phyloP scores from a whole-genome alignment of 441 rosid species.

The Bocquillonia castaneifolia region DNA sequence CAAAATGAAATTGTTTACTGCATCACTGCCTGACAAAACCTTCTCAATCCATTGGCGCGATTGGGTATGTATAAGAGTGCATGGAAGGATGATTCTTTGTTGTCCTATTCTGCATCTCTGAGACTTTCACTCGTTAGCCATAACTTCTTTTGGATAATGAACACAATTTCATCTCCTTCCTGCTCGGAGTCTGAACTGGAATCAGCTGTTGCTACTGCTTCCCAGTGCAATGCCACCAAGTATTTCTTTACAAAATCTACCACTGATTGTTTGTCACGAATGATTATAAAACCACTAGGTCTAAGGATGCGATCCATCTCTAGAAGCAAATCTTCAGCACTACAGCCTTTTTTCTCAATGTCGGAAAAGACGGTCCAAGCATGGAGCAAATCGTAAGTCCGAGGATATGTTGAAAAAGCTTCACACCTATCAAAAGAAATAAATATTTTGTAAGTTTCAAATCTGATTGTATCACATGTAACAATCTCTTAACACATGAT shows the following conservation, averaged over 20 bases:
- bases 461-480: background rate
- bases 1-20: conserved; percentile 38
- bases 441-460: background rate
- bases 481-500: background rate
- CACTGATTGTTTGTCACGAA: conserved; percentile 62
- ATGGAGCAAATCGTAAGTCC: conserved; percentile 93
- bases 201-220: conserved; percentile 50
- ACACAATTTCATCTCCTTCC: conserved; percentile 50
- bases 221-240: conserved; percentile 80
- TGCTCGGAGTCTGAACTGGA: conserved; percentile 47
- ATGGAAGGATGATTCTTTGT: background rate
- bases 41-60: conserved; percentile 30
- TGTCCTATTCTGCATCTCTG: conserved; percentile 58
- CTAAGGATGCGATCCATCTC: conserved; percentile 97
- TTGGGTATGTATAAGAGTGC: conserved; percentile 9
- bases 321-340: conserved; percentile 68
- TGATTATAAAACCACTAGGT: conserved; percentile 74
- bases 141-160: conserved; percentile 71
- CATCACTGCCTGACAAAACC: conserved; percentile 20
- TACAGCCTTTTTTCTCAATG: conserved; percentile 71
- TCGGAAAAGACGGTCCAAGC: conserved; percentile 85
- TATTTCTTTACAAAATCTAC: conserved; percentile 68
- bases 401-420: conserved; percentile 84
- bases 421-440: conserved; percentile 64
- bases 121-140: conserved; percentile 86